Evolutionary conservation across 106 monocot species (phyloP), one percentile per base, ranked within the genome.

Genomic region (Posidonia australis): DNA sequence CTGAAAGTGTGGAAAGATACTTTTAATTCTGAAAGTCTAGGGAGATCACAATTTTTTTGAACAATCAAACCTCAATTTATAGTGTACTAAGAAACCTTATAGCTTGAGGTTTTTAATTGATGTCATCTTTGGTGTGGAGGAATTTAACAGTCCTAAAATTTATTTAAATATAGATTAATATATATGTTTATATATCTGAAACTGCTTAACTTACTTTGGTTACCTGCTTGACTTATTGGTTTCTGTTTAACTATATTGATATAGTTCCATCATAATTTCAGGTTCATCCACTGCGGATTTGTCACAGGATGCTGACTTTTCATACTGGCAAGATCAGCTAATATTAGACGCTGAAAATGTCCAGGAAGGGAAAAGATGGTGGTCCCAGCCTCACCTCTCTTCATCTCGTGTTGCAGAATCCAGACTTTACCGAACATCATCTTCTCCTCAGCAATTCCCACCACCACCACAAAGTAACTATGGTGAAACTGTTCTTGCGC

Each of bases 221-320:
- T 64, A 16, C n/a, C 46, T 64, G 45, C 21, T 13, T 16, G 16
- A 26, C 10, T 64, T 36, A 17, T 66, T 52, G 48, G 19, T 51
- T 66, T 51, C n/a, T 66, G 21, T 32, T 66, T 30, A 23, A 32
- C 52, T 23, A 6, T 32, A 48, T 66, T 31, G 49, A 27, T 32
- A 13, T 13, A 13, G 32, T 43, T 21, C 30, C 19, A 4, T 29
- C 36, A 43, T 62, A n/a, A 13, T 45, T 46, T 68, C 60, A 80
- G 79, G 74, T 67, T 80, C 79, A 44, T 80, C 75, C 17, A 66
- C 65, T 53, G 75, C 75, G 52, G 79, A 80, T 26, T 75, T 65
- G 79, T 51, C 62, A 12, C 70, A 75, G 19, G 75, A 80, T 21
- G 45, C 46, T 9, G 79, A 75, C 27, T 66, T 67, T 32, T 54